A percentile compares a stretch with the other conserved stretches of the same genome.
Conservation (phyloP, 2,329 filamentous ascomycete genomes). For the Alternaria tenuissima region DNA sequence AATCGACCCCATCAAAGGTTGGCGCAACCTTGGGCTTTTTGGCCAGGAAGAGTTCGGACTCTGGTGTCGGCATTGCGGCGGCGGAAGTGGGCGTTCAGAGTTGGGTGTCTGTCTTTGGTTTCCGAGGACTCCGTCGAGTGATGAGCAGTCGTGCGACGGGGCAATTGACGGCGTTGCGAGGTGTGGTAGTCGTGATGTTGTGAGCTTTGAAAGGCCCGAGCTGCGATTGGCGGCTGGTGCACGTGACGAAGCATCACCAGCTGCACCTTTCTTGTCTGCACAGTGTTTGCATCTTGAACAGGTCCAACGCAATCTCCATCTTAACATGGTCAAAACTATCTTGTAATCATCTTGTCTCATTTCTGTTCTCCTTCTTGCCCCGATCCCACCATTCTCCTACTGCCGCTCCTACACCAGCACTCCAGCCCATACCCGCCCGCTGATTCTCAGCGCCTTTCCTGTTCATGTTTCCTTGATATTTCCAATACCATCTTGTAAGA, state of each 20-base stretch:
- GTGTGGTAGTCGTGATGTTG: conserved; percentile 14
- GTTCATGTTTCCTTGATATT: conserved; percentile 6
- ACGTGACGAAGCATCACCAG: conserved; percentile 18
- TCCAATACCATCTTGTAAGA: conserved; percentile 14
- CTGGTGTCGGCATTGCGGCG: conserved; percentile 77
- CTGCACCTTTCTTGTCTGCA: background rate
- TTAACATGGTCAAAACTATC: background rate
- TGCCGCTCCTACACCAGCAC: conserved; percentile 6
- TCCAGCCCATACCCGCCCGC: background rate
- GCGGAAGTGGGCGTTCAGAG: conserved; percentile 10
- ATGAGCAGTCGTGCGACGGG: conserved; percentile 4
- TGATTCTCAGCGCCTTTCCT: background rate
- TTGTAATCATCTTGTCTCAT: background rate
- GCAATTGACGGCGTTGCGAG: conserved; percentile 25
- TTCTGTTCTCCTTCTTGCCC: conserved; percentile 8
- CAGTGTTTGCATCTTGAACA: background rate
- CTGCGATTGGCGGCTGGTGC: conserved; percentile 18
- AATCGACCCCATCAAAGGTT: conserved; percentile 87
- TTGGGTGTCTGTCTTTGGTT: background rate
- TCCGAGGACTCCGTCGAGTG: conserved; percentile 3
- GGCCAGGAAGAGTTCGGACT: conserved; percentile 81
- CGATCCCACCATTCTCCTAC: conserved; percentile 14
- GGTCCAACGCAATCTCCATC: fast-evolving
- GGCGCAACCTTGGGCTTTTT: conserved; percentile 84
- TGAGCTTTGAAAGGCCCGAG: conserved; percentile 22